These are phyloP conservation scores for Strobilomyces confusus DNA, from an alignment of 768 basidiomycete species.

Conservation along the genomic window DNA sequence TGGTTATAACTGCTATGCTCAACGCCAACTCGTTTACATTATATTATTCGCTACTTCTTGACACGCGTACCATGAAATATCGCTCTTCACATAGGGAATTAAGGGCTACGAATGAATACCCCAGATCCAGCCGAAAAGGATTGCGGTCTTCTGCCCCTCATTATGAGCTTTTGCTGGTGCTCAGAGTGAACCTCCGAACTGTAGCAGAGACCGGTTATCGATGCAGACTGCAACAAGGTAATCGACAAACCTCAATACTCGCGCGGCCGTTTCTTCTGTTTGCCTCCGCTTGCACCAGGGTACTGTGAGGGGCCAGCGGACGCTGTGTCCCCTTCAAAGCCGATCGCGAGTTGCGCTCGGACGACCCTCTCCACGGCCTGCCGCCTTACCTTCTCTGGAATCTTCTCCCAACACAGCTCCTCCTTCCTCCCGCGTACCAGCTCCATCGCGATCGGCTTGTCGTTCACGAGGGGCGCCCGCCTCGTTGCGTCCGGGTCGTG, in stretches of 20 bases:
- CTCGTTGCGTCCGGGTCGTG: slow-evolving; percentile 57
- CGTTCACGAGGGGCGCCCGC: slow-evolving; percentile 8
- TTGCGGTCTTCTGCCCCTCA: no score
- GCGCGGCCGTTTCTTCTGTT: slow-evolving; percentile 18
- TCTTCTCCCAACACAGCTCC: slow-evolving; percentile 73
- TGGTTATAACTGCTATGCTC: not conserved
- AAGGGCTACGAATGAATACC: no score
- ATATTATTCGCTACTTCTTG: no score
- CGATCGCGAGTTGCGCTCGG: not conserved
- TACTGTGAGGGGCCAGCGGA: not conserved
- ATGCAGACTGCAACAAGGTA: no score
- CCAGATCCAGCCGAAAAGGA: no score
- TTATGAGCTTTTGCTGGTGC: no score
- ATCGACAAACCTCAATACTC: not conserved
- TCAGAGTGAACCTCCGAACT: no score
- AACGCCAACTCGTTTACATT: no score
- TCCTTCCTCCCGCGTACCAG: slow-evolving; percentile 60
- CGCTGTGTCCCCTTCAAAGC: not conserved
- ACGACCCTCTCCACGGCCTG: slow-evolving; percentile 54
- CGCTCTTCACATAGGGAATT: no score
- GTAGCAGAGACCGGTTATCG: no score
- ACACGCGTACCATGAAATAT: no score
- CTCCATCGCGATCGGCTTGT: slow-evolving; percentile 44
- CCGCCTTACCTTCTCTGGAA: slow-evolving; percentile 66
- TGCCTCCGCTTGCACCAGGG: not conserved